Base-by-base conservation (phyloP, 345 rosid genomes). In the Citrus unshiu region DNA sequence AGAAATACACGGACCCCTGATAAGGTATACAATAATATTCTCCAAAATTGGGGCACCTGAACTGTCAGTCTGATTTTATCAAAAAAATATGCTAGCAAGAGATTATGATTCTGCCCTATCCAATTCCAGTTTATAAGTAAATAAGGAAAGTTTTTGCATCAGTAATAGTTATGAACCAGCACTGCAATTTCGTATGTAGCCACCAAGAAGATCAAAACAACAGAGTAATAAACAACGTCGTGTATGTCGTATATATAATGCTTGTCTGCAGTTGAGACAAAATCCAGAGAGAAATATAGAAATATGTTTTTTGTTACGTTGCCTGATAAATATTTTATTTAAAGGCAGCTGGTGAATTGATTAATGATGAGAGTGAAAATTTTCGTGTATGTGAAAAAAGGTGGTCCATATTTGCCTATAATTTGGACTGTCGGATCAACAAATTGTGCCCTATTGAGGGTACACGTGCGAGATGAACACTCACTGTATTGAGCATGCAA, bases 391-490 rank as follows among this genome's bases (percentile, higher is more conserved):
- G 58, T 54, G 22, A 4, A 69, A 18, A 49, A 7, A 1, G 30
- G 77, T 63, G 77, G 77, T 74, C 77, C 77, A 9, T 62, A 9
- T 43, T 7, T 34, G 59, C 40, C n/a, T 62, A 43, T 7, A 27
- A 9, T 40, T n/a, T 37, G 24, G 77, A 35, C 35, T 49, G 32
- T 58, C 3, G 35, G 73, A 18, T 22, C 43, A 58, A 51, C 39
- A 73, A 75, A 40, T 62, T 1, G 79, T 62, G 32, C 65, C 76
- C 80, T 82, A 51, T 34, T 34, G 25, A 62, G 46, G 46, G n/a
- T 27, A 59, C 57, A 37, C 58, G n/a, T 25, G 68, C 43, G 43
- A 59, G 27, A 24, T 37, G 49, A 4, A 37, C 5, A n/a, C 9
- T 21, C 22, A 6, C 10, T 18, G 19, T 39, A 21, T 22, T 37